Evolutionary conservation across 345 rosid genomes (phyloP).

Genomic region (Citrus maxima): DNA sequence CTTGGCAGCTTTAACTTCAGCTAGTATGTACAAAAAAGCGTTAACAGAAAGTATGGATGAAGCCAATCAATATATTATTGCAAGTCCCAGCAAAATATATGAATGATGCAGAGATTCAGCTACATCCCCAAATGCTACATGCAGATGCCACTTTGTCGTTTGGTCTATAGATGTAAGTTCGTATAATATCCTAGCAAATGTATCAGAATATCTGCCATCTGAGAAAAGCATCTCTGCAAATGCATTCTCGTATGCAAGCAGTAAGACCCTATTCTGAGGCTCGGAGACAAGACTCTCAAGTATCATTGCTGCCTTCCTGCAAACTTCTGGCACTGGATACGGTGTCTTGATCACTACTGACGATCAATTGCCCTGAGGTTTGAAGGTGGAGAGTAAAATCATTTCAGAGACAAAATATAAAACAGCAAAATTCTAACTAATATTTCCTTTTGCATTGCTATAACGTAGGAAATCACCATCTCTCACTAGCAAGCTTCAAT

Average conservation of each 20-base stretch:
- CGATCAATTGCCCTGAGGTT: slow-evolving; percentile 89
- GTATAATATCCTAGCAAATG: slow-evolving; percentile 85
- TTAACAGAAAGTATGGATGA: not conserved
- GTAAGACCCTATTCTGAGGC: slow-evolving; percentile 74
- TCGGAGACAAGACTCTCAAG: slow-evolving; percentile 86
- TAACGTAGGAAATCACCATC: slow-evolving; percentile 54
- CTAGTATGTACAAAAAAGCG: slow-evolving; percentile 9
- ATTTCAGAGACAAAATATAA: not conserved
- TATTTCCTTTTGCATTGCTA: not conserved
- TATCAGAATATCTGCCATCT: slow-evolving; percentile 80
- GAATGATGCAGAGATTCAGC: slow-evolving; percentile 8
- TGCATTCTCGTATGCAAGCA: slow-evolving; percentile 83
- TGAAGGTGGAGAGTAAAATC: not conserved
- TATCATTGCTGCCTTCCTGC: slow-evolving; percentile 94
- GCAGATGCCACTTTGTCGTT: slow-evolving; percentile 80
- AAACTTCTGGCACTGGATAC: slow-evolving; percentile 91
- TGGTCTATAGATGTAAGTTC: slow-evolving; percentile 82
- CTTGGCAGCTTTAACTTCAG: not conserved
- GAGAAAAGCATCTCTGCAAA: slow-evolving; percentile 88
- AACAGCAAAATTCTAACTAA: not conserved
- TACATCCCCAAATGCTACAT: slow-evolving; percentile 93
- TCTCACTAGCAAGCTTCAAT: slow-evolving; percentile 90
- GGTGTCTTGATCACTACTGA: slow-evolving; percentile 72
- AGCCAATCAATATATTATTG: not conserved
- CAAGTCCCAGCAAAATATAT: not conserved